Evolutionary conservation across 2,329 filamentous ascomycete genomes (phyloP).

Genomic region (Thermothelomyces thermophilus): DNA sequence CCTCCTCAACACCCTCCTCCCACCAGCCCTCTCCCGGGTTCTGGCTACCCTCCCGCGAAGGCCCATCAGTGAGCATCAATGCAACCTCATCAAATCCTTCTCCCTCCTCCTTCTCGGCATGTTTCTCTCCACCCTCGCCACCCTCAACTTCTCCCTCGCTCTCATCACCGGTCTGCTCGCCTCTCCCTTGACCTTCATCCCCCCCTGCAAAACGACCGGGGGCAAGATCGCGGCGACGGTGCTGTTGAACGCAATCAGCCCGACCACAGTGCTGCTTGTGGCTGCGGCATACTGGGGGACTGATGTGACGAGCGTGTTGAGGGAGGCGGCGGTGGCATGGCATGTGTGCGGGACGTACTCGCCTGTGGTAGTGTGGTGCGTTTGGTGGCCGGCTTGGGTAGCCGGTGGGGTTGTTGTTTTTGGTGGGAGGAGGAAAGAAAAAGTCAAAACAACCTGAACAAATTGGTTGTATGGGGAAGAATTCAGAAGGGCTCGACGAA

Average conservation of each 20-base stretch:
- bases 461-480: neutral
- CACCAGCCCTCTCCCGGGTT: constrained; percentile 48
- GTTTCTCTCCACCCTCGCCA: constrained; percentile 85
- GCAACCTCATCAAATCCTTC: constrained; percentile 78
- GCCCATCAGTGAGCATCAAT: constrained; percentile 59
- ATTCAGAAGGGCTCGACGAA: no score
- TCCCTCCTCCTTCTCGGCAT: constrained; percentile 89
- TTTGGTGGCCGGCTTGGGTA: constrained; percentile 94
- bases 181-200: constrained; percentile 70
- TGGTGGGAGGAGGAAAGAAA: constrained; percentile 28
- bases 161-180: constrained; percentile 77
- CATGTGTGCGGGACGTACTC: constrained; percentile 86
- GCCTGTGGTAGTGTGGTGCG: constrained; percentile 81
- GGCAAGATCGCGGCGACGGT: neutral
- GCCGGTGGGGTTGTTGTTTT: constrained; percentile 53
- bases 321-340: constrained; percentile 78
- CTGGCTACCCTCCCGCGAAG: constrained; percentile 41
- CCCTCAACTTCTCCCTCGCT: constrained; percentile 88
- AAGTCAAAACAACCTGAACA: constrained; percentile 14
- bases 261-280: constrained; percentile 48
- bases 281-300: constrained; percentile 38
- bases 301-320: constrained; percentile 53
- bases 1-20: constrained; percentile 48
- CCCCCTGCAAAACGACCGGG: constrained; percentile 27
- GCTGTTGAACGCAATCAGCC: constrained; percentile 55